Percentiles rank a stretch among this genome's conserved stretches.
Evolutionary conservation across 306 rosid species (phyloP).

Genomic region (Trifolium fragiferum): DNA sequence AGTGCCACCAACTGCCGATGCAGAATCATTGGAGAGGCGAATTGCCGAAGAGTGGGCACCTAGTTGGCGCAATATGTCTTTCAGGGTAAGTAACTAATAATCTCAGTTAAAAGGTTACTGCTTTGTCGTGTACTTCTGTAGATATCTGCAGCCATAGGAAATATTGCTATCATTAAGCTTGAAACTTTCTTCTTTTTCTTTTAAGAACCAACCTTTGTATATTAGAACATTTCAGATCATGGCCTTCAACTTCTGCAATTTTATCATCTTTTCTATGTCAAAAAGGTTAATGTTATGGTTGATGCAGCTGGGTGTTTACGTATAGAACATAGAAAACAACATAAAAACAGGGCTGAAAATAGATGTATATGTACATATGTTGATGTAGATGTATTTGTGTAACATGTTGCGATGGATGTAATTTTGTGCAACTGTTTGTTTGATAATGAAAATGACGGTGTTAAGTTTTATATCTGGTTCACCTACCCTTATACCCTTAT

Average conservation of each 20-base stretch:
- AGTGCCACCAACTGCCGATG: conserved; percentile 80
- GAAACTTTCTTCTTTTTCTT: neutral
- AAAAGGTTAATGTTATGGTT: conserved; percentile 35
- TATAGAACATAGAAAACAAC: conserved; percentile 15
- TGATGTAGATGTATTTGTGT: neutral
- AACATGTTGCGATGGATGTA: neutral
- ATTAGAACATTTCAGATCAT: neutral
- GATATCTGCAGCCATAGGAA: conserved; percentile 8
- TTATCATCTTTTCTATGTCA: conserved; percentile 1
- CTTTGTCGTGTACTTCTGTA: conserved; percentile 18
- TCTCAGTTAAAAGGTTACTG: neutral
- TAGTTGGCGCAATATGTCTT: conserved; percentile 81
- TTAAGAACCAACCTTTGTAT: neutral
- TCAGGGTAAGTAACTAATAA: conserved; percentile 51
- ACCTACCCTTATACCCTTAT: neutral
- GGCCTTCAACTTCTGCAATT: conserved; percentile 13
- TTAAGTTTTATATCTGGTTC: neutral
- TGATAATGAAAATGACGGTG: conserved; percentile 7
- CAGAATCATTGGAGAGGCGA: conserved; percentile 58
- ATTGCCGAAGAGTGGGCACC: conserved; percentile 86
- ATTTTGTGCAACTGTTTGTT: neutral
- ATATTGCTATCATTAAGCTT: conserved; percentile 6
- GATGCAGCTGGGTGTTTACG: conserved; percentile 4
- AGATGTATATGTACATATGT: neutral
- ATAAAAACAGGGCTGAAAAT: conserved; percentile 10